These are phyloP conservation scores for Salicornia ramosissima DNA, from an alignment of 148 eudicot genomes.

Conservation along the genomic window DNA sequence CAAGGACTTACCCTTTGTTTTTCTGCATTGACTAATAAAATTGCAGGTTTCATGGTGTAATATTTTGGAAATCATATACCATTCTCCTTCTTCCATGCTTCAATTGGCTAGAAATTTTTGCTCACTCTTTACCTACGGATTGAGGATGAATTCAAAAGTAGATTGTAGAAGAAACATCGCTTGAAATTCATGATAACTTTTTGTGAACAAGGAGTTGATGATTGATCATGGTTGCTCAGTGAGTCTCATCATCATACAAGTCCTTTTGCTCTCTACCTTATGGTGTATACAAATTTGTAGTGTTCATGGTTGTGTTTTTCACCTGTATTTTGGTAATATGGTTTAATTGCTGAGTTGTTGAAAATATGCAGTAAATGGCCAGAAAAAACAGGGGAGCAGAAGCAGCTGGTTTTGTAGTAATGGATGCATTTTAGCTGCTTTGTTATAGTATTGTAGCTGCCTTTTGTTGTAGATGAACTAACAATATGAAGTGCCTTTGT, in stretches of 20 bases:
- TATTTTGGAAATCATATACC: too few species aligned
- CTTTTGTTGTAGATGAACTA: not conserved
- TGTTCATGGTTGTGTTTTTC: not conserved
- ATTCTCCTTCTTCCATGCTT: not conserved
- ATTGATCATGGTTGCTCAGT: not conserved
- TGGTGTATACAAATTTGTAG: not conserved
- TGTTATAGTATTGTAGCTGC: not conserved
- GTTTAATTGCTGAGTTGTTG: not conserved
- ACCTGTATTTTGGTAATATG: not conserved
- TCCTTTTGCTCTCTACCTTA: not conserved
- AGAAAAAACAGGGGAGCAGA: not conserved
- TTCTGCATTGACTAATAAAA: not conserved
- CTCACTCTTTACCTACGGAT: conserved; percentile 6
- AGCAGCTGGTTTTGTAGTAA: not conserved
- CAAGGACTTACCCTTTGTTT: not conserved
- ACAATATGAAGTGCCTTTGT: not conserved
- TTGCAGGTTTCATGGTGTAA: too few species aligned
- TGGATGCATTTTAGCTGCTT: not conserved
- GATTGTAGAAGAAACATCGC: not conserved
- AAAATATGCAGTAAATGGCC: not conserved
- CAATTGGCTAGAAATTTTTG: conserved; percentile 19
- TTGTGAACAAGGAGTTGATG: not conserved
- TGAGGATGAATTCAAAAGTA: not conserved
- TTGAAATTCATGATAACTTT: not conserved
- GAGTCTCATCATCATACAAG: not conserved